Evolutionary conservation across 352 stramenopile genomes (phyloP), one percentile per base, ranked within the genome.

Genomic region (Phytophthora rubi): DNA sequence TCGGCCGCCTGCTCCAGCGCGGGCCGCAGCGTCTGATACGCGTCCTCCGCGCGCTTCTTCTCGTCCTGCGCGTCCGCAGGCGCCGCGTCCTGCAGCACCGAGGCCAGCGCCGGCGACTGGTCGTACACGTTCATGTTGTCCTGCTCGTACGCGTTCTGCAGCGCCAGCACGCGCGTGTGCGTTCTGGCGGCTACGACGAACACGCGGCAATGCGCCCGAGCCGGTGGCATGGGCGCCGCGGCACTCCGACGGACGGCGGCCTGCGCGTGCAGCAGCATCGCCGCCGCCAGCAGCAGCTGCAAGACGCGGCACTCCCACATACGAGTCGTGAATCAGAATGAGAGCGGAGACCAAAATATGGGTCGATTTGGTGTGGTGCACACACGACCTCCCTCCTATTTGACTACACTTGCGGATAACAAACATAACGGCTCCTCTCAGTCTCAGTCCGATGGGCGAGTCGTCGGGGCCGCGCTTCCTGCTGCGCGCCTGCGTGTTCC

Each of bases 401-500:
- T 35, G 32, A 35, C 32, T 39, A 3, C 13, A 13, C 3, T 15
- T 26, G 23, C 23, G 33, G 33, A 12, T 7, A 7, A 39, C 33
- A 12, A 52, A n/a, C 49, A 62, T 72, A 62, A 66, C 56, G 56
- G 64, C 53, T 70, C 56, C 55, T 59, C 55, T 62, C 56, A 79
- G 51, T 65, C 44, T 39, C 53, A 39, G n/a, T 47, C 33, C 39
- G 39, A 82, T 81, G 80, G 67, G 68, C 49, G 76, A 80, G 71
- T 85, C 81, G 56, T 76, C 80, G 47, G 70, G 83, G 49, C 74
- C 81, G 51, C 76, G 79, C 53, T 93, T 85, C 77, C 62, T 93
- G 44, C 76, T 94, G 64, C 82, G 80, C 63, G 75, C 78, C 32
- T 93, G 87, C 65, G 77, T 94, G 59, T 70, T 93, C 26, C 80